phyloP scores from a whole-genome alignment of 2,329 filamentous ascomycete species.

The Exophiala sideris region DNA sequence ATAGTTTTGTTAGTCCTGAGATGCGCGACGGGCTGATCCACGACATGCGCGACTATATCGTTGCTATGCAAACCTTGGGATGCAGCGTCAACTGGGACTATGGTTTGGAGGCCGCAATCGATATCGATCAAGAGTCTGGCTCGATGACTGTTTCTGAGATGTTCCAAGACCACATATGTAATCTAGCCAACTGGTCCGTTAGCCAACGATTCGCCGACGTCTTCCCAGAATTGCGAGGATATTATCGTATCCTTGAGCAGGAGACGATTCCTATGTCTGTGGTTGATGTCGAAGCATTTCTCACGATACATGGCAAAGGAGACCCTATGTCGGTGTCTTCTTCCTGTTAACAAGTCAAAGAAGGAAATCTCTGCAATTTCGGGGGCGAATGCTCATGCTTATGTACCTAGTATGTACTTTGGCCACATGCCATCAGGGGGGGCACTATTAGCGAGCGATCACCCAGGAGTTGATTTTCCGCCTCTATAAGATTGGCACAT shows the following conservation, averaged over 20 bases:
- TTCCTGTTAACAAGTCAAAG: not conserved
- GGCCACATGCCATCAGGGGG: no score
- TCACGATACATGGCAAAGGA: not conserved
- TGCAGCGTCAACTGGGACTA: slow-evolving; percentile 12
- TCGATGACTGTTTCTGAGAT: slow-evolving; percentile 4
- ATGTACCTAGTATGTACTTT: no score
- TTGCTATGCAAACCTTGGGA: slow-evolving; percentile 10
- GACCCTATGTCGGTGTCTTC: not conserved
- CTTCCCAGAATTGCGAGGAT: slow-evolving; percentile 12
- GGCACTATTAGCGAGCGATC: no score
- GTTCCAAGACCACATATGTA: slow-evolving; percentile 5
- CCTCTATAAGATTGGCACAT: no score
- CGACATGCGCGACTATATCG: slow-evolving; percentile 15
- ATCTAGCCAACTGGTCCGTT: slow-evolving; percentile 10
- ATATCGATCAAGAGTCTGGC: slow-evolving; percentile 1
- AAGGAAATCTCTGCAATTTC: not conserved
- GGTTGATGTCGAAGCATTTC: slow-evolving; percentile 3
- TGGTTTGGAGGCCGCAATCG: slow-evolving; percentile 2
- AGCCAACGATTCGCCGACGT: slow-evolving; percentile 11
- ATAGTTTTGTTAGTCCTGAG: slow-evolving; percentile 3
- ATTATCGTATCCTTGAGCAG: slow-evolving; percentile 1
- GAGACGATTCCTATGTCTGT: slow-evolving; percentile 8
- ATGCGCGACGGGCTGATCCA: slow-evolving; percentile 12
- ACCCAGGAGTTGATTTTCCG: no score
- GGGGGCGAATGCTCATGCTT: no score